Conservation (phyloP, 2,329 filamentous ascomycete genomes). For the Byssothecium circinans region DNA sequence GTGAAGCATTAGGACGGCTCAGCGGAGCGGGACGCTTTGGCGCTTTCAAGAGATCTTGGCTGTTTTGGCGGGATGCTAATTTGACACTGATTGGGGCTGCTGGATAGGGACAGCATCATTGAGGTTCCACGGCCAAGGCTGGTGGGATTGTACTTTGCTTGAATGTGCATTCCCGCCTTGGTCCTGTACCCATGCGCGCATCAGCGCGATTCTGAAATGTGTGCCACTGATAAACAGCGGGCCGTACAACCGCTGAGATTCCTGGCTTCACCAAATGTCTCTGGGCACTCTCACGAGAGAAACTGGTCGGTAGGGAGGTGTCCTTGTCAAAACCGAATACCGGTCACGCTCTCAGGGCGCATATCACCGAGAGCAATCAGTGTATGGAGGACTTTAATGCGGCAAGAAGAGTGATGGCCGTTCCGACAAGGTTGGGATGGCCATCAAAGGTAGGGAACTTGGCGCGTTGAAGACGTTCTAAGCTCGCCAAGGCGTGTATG, state of each 20-base stretch:
- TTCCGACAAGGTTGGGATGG: constrained; percentile 5
- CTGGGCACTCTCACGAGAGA: background rate
- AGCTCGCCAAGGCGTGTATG: constrained; percentile 2
- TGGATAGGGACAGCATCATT: background rate
- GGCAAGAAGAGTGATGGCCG: constrained; percentile 7
- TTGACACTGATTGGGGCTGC: background rate
- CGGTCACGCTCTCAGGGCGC: constrained; percentile 1
- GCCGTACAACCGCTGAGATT: constrained; percentile 15
- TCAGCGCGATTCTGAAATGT: constrained; percentile 1
- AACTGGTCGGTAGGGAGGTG: constrained; percentile 5
- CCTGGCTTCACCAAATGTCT: constrained; percentile 2
- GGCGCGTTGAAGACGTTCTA: constrained; percentile 12
- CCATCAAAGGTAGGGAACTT: constrained; percentile 9
- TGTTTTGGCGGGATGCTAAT: background rate
- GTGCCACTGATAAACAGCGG: constrained; percentile 4
- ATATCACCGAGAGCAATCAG: constrained; percentile 2
- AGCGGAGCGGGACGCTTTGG: constrained; percentile 17
- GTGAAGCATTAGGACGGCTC: background rate
- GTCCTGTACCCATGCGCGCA: constrained; percentile 6
- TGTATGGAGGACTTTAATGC: constrained; percentile 1
- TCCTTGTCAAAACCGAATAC: background rate
- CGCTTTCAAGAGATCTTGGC: constrained; percentile 11
- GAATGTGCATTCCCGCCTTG: constrained; percentile 7
- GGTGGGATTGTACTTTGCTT: background rate
- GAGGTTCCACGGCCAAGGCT: constrained; percentile 9